These are phyloP conservation scores for Saccharum spontaneum DNA, from an alignment of 176 grass and related monocot species.

Conservation along the genomic window DNA sequence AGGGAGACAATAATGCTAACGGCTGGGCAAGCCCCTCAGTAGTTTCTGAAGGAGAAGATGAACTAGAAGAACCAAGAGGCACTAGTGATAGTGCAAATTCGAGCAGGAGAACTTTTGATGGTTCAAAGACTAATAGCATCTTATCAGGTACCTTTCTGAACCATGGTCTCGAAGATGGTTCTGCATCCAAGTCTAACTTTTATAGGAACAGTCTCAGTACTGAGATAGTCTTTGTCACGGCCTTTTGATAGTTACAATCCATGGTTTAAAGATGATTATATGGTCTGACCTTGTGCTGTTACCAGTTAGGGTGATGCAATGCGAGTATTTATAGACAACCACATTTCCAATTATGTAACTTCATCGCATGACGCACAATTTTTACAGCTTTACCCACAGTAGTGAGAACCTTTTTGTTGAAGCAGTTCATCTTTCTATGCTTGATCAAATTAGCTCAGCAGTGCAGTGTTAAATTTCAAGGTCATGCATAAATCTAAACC, in stretches of 20 bases:
- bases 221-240: neutral
- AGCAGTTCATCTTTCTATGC: neutral
- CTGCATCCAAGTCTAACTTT: neutral
- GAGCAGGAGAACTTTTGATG: conserved; percentile 74
- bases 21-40: conserved; percentile 74
- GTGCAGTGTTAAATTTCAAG: neutral
- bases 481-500: neutral
- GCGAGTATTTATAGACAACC: neutral
- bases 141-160: conserved; percentile 65
- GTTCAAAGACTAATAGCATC: conserved; percentile 47
- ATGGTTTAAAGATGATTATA: neutral
- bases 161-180: neutral
- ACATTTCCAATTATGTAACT: neutral
- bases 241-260: neutral
- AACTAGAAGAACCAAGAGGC: conserved; percentile 75
- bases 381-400: neutral
- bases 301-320: neutral
- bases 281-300: neutral
- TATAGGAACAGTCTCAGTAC: neutral
- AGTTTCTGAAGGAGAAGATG: conserved; percentile 96
- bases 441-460: neutral
- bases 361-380: neutral
- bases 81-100: conserved; percentile 54
- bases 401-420: neutral
- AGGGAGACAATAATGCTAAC: conserved; percentile 69